These are phyloP conservation scores for Phaeosphaeria sp. DNA, from an alignment of 2,329 filamentous ascomycete genomes.

Conservation along the genomic window DNA sequence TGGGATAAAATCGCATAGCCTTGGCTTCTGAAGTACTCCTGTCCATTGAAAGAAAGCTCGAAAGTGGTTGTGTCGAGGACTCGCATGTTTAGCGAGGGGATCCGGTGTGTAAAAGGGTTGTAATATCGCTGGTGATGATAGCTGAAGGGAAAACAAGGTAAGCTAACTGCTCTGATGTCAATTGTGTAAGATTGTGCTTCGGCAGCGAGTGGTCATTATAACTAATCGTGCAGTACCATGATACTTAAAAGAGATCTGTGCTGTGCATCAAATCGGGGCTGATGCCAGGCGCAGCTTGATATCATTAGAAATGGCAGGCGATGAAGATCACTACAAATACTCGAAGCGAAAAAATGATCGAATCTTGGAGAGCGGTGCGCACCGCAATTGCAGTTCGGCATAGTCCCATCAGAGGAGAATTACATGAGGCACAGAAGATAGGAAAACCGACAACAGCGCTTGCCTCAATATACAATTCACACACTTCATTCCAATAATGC, in stretches of 20 bases:
- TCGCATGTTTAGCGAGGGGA: not conserved
- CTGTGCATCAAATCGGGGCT: not conserved
- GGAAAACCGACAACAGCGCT: too few species aligned
- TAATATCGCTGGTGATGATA: too few species aligned
- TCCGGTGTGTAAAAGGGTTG: not conserved
- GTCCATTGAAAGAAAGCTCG: not conserved
- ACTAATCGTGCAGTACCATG: not conserved
- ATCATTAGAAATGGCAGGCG: not conserved
- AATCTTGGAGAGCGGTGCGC: too few species aligned
- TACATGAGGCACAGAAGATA: too few species aligned
- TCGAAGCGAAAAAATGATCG: not conserved
- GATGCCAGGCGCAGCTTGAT: not conserved
- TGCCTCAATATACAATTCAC: too few species aligned
- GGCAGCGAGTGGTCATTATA: not conserved
- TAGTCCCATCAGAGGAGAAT: too few species aligned
- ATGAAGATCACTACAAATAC: not conserved
- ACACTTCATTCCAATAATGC: too few species aligned
- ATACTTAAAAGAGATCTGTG: not conserved
- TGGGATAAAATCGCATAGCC: conserved; percentile 6
- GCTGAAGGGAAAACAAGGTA: too few species aligned
- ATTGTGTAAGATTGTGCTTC: not conserved
- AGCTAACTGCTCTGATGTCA: too few species aligned
- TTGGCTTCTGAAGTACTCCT: conserved; percentile 3
- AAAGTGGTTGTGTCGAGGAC: conserved; percentile 5
- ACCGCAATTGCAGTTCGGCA: too few species aligned